A percentile compares a stretch with the other conserved stretches of the same genome.
phyloP scores from a whole-genome alignment of 345 rosid species.

The Citrus australasica region DNA sequence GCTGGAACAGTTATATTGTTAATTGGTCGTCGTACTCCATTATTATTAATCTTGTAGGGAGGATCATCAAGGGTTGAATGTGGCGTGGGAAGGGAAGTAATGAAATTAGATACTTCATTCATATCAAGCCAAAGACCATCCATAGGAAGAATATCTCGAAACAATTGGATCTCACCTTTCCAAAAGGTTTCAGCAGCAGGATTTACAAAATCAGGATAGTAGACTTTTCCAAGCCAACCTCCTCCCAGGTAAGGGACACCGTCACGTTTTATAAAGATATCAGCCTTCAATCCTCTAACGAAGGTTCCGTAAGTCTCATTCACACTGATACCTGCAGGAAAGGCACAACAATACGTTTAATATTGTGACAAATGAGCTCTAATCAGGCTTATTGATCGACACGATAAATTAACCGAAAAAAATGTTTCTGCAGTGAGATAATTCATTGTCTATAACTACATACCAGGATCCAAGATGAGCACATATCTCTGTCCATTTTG shows the following conservation, averaged over 20 bases:
- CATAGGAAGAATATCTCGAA: conserved; percentile 28
- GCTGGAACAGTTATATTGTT: background rate
- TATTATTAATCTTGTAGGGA: conserved; percentile 43
- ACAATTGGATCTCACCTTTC: conserved; percentile 33
- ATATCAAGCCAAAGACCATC: conserved; percentile 55
- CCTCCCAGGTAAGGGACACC: background rate
- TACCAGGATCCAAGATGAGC: conserved; percentile 31
- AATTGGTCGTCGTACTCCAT: background rate
- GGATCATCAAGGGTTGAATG: conserved; percentile 37
- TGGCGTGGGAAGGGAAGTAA: conserved; percentile 20
- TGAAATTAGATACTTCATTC: conserved; percentile 44
- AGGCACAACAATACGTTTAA: background rate
- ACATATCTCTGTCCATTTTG: conserved; percentile 42
- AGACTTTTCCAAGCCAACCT: conserved; percentile 23
- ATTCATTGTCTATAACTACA: background rate
- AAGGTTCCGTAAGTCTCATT: background rate
- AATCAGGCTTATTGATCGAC: background rate
- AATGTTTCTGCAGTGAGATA: background rate
- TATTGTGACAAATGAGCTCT: background rate
- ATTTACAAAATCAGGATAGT: conserved; percentile 44
- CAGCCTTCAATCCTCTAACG: background rate
- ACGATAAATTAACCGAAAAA: background rate
- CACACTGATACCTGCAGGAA: background rate
- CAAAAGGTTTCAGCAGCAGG: conserved; percentile 26
- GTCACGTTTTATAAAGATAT: background rate